Evolutionary conservation across 176 grass and related monocot species (phyloP), one percentile per base, ranked within the genome.

Genomic region (Neostapfia colusana): DNA sequence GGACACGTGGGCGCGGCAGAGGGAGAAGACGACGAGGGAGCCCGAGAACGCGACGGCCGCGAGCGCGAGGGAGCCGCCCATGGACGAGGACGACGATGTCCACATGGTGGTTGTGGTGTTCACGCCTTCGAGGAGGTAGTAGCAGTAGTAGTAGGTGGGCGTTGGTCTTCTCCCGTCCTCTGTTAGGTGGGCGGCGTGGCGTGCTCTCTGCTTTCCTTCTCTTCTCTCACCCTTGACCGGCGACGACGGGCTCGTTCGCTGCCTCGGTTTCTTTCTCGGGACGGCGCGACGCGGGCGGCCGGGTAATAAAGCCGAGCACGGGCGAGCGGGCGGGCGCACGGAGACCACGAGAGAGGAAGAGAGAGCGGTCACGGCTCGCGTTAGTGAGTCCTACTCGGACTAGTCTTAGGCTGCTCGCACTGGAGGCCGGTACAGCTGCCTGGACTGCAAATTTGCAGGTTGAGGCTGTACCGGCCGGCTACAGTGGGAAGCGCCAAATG

Each of bases 1-100:
- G 69, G 65, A 31, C 16, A 78, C 53, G 65, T 81, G 83, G 4
- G 72, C 44, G 74, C 93, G 90, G 77, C 90, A 82, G 78, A 97
- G 66, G 71, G 93, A 90, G 83, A 89, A 74, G 73, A 97, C 73
- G 70, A 93, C 83, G 60, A 97, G 68, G 10, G 93, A 93, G 54
- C 93, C 90, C 14, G 93, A 97, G 40, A 97, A 75, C 16, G 93
- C 93, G 69, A 97, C 83, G 85, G 93, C 93, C 0, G 83, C 93
- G 7, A 97, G 76, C 35, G 88, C 93, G 0, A 94, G 79, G 14
- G 91, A 90, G 26, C 78, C 73, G 63, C 86, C 79, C 59, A 81
- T 81, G 13, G 74, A 78, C 49, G 76, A 56, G 42, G 84, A 78
- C 2, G 84, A 72, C 0, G 85, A 88, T 0, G 42, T 10, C 0